These are phyloP conservation scores for Neurospora sp. DNA, from an alignment of 495 filamentous ascomycete genomes.

Conservation along the genomic window DNA sequence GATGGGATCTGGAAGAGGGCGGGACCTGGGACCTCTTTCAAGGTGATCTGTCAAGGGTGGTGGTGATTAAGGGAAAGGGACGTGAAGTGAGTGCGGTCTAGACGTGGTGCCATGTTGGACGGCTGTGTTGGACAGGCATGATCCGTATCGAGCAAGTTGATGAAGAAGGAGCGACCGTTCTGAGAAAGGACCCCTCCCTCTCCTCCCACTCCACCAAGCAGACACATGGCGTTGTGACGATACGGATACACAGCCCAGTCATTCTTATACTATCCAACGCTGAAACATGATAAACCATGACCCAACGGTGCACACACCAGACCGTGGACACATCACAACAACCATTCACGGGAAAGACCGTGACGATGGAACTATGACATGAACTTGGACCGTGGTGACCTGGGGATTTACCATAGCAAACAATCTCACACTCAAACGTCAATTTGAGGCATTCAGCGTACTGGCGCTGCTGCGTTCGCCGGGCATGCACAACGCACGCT, in stretches of 20 bases:
- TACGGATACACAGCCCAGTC: neutral
- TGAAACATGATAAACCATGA: neutral
- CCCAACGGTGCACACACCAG: neutral
- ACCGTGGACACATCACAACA: neutral
- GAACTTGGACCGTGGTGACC: neutral
- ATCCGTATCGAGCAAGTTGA: conserved; percentile 2
- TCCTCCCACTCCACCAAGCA: neutral
- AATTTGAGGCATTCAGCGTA: neutral
- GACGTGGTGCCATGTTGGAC: conserved; percentile 17
- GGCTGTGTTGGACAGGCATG: conserved; percentile 17
- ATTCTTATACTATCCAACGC: neutral
- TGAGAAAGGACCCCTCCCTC: neutral
- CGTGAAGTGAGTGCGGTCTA: conserved; percentile 12
- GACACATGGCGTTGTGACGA: neutral
- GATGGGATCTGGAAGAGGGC: neutral
- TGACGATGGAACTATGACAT: neutral
- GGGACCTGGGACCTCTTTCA: neutral
- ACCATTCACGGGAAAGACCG: neutral
- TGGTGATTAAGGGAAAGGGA: conserved; percentile 1
- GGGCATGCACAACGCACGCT: neutral
- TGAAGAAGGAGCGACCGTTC: neutral
- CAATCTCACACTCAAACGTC: neutral
- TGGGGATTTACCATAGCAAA: neutral
- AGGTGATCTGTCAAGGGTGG: neutral
- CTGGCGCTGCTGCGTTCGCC: neutral